phyloP scores from a whole-genome alignment of 2,329 filamentous ascomycete species.

The Ampelomyces quisqualis region DNA sequence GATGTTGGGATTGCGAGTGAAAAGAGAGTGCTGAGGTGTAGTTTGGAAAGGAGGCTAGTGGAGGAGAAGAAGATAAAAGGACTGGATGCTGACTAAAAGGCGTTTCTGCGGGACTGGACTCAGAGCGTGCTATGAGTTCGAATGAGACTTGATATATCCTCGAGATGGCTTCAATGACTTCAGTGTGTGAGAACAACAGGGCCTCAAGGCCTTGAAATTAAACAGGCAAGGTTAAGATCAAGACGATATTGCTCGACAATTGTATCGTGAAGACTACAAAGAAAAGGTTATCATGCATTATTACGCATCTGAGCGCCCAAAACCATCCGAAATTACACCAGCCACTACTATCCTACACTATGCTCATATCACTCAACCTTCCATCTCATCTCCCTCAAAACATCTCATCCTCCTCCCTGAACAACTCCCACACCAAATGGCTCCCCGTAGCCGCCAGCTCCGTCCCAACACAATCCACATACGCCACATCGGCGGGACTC shows the following conservation, averaged over 20 bases:
- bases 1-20: conserved; percentile 41
- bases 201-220: too few relatives aligned
- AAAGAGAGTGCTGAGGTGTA: conserved; percentile 48
- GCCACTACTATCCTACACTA: background rate
- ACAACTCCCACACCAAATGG: background rate
- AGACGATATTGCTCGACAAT: too few relatives aligned
- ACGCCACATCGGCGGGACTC: conserved; percentile 10
- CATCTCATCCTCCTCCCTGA: background rate
- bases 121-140: too few relatives aligned
- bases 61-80: conserved; percentile 15
- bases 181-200: background rate
- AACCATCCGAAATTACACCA: background rate
- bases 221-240: too few relatives aligned
- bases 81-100: conserved; percentile 17
- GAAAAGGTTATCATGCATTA: background rate
- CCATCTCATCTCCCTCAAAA: background rate
- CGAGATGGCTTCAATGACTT: too few relatives aligned
- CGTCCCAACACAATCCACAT: conserved; percentile 17
- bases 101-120: background rate
- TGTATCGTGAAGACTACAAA: too few relatives aligned
- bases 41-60: conserved; percentile 46
- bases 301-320: too few relatives aligned
- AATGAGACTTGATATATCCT: too few relatives aligned
- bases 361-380: background rate
- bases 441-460: background rate